Evolutionary conservation across 1,284 basidiomycete species (phyloP).

Genomic region (Ustilago tritici): DNA sequence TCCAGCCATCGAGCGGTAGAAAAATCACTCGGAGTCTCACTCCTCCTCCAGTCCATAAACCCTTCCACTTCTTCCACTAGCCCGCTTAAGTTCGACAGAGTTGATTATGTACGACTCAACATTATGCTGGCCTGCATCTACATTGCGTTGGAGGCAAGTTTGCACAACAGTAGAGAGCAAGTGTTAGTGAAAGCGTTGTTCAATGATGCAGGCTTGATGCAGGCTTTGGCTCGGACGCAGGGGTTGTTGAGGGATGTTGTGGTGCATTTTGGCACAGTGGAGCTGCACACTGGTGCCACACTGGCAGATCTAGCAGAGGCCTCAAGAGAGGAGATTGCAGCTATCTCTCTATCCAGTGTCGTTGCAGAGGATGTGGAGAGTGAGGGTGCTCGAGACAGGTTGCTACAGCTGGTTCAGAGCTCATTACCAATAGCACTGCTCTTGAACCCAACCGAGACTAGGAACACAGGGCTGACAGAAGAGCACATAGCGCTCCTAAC

Average conservation of each 20-base stretch:
- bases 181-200: conserved; percentile 13
- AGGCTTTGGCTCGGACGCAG: conserved; percentile 18
- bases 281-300: conserved; percentile 22
- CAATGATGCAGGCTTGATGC: conserved; percentile 14
- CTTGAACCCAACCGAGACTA: background rate
- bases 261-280: conserved; percentile 27
- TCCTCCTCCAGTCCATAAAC: conserved; percentile 32
- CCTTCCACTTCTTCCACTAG: conserved; percentile 9
- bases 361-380: conserved; percentile 12
- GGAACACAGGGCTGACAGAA: conserved; percentile 1
- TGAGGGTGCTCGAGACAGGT: background rate
- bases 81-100: conserved; percentile 24
- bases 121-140: conserved; percentile 58
- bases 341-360: background rate
- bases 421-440: background rate
- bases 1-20: conserved; percentile 45
- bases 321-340: conserved; percentile 7
- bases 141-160: conserved; percentile 19
- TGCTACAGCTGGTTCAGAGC: background rate
- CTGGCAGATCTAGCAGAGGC: conserved; percentile 28
- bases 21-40: conserved; percentile 38
- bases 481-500: conserved; percentile 44
- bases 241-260: conserved; percentile 25
- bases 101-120: conserved; percentile 55
- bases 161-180: background rate